phyloP scores from a whole-genome alignment of 805 yeast genomes.

The Torulaspora franciscae region DNA sequence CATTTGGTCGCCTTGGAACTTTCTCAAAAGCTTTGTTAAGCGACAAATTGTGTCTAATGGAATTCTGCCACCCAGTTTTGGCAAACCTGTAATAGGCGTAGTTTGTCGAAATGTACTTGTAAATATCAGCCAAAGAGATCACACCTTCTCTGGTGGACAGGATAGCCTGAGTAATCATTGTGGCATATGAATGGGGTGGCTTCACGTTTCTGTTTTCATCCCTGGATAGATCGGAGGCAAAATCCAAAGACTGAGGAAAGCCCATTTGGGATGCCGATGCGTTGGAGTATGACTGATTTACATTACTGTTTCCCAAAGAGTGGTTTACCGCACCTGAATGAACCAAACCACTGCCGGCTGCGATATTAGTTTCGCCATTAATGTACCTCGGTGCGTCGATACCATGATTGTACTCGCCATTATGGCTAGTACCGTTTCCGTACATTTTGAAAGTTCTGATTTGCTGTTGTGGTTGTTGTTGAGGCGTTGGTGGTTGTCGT shows the following conservation, averaged over 20 bases:
- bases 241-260: constrained; percentile 31
- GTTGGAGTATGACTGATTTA: constrained; percentile 8
- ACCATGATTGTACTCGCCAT: constrained; percentile 2
- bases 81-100: constrained; percentile 90
- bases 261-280: constrained; percentile 10
- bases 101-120: constrained; percentile 80
- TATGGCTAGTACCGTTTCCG: constrained; percentile 14
- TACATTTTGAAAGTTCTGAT: constrained; percentile 34
- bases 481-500: constrained; percentile 13
- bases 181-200: constrained; percentile 96
- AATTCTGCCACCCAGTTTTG: constrained; percentile 97
- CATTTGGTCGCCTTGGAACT: constrained; percentile 90
- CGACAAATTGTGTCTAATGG: constrained; percentile 91
- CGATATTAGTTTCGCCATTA: constrained; percentile 2
- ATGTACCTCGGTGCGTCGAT: constrained; percentile 6
- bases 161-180: constrained; percentile 97
- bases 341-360: constrained; percentile 2
- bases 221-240: constrained; percentile 58
- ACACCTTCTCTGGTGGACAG: constrained; percentile 83
- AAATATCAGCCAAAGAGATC: constrained; percentile 84
- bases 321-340: constrained; percentile 6
- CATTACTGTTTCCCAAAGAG: constrained; percentile 1
- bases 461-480: constrained; percentile 7
- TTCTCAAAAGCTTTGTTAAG: constrained; percentile 96
- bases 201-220: constrained; percentile 87